Conservation (phyloP, 805 yeast species). For the Kodamaea kakaduensis region DNA sequence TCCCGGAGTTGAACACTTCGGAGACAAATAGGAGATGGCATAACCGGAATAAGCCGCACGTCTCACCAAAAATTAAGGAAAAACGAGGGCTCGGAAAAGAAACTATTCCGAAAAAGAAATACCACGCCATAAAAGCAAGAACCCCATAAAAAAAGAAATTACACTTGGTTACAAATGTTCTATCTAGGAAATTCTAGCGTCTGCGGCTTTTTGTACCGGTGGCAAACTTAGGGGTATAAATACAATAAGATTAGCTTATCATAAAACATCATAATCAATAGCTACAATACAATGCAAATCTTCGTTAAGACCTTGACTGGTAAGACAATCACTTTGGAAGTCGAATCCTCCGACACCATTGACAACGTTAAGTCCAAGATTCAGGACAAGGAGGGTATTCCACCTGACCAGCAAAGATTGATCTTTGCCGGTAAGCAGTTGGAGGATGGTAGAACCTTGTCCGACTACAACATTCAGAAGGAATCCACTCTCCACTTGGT, state of each 20-base stretch:
- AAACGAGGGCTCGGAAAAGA: conserved; percentile 1
- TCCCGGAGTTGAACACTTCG: background rate
- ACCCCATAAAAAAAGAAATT: conserved; percentile 4
- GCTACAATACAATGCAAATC: too few species aligned
- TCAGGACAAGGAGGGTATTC: conserved; percentile 99
- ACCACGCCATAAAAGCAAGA: background rate
- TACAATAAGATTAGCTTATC: background rate
- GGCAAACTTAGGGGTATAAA: conserved; percentile 10
- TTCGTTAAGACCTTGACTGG: conserved; percentile 99
- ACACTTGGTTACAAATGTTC: conserved; percentile 4
- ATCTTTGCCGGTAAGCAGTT: conserved; percentile 99
- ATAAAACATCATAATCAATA: too few species aligned
- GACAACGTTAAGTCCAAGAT: conserved; percentile 98
- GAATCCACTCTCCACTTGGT: conserved; percentile 98
- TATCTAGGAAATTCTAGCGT: conserved; percentile 3
- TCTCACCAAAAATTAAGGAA: background rate
- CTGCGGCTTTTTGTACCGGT: conserved; percentile 5
- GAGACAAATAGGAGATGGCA: background rate
- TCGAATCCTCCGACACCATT: conserved; percentile 97
- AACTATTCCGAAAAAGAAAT: background rate
- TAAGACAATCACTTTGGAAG: conserved; percentile 98
- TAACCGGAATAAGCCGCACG: conserved; percentile 2
- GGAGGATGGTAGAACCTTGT: conserved; percentile 97
- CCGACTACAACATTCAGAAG: conserved; percentile 99
- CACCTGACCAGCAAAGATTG: conserved; percentile 99